A percentile compares a stretch with the other conserved stretches of the same genome.
Conservation (phyloP, 192 early-diverging fungal species). For the Coemansia sp. region DNA sequence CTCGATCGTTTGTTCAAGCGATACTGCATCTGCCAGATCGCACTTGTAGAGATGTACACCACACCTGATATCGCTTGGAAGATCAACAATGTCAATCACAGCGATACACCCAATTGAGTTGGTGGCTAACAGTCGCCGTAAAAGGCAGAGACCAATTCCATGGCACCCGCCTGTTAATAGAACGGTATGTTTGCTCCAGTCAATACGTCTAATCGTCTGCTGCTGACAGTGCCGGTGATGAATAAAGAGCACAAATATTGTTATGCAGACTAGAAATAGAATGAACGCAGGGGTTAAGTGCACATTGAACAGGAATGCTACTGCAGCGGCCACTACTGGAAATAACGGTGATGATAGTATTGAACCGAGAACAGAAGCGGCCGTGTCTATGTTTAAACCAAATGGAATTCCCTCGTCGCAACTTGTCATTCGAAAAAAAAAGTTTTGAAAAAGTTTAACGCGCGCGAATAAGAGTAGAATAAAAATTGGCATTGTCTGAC, state of each 20-base stretch:
- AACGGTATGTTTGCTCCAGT: constrained; percentile 37
- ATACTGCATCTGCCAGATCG: constrained; percentile 23
- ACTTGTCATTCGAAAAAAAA: too few relatives aligned
- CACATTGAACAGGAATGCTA: constrained; percentile 11
- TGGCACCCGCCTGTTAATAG: constrained; percentile 45
- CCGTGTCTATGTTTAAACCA: constrained; percentile 39
- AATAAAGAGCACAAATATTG: background rate
- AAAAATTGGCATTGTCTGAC: too few relatives aligned
- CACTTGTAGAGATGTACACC: constrained; percentile 28
- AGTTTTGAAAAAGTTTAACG: too few relatives aligned
- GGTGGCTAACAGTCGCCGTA: constrained; percentile 10
- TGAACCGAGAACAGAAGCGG: constrained; percentile 4
- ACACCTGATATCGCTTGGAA: constrained; percentile 6
- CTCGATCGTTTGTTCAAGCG: constrained; percentile 13
- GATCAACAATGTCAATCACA: constrained; percentile 27
- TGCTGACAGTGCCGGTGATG: background rate
- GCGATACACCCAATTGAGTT: constrained; percentile 17
- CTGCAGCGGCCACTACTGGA: constrained; percentile 1
- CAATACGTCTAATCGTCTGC: constrained; percentile 2
- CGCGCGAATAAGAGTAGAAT: too few relatives aligned
- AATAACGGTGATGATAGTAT: constrained; percentile 12
- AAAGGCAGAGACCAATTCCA: constrained; percentile 42
- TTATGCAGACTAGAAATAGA: constrained; percentile 5
- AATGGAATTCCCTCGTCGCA: constrained; percentile 4
- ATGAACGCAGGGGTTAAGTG: constrained; percentile 11